Base-by-base conservation (phyloP, 352 stramenopile species). In the Pythium sukuiense region DNA sequence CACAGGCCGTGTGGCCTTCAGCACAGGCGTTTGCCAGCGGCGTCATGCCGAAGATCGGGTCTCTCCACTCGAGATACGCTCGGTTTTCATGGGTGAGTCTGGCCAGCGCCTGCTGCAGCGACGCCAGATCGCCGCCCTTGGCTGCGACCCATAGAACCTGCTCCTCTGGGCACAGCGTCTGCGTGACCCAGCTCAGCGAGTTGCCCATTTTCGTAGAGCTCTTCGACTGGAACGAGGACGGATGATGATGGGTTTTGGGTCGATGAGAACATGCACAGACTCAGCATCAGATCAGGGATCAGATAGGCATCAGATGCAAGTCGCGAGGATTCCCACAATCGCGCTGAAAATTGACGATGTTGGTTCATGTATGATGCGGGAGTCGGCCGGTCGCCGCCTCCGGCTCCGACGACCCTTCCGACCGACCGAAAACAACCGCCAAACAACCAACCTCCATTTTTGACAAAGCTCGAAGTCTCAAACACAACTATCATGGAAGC, bases 131-230 rank as follows among this genome's bases (percentile, higher is more conserved):
- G 29, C 87, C 86, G 58, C 71, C 85, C 74, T 92, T 92, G 61
- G 85, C 85, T 12, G 80, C 83, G 13, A 90, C 61, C 84, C 86
- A 96, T 32, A 93, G 59, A 52, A 80, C 72, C 64, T 96, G 85
- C 73, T 93, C 85, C 59, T 83, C 73, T 2, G 84, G 85, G 32
- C 79, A 92, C 43, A 94, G 71, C 35, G 73, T 79, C 76, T 90
- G 82, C 61, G 85, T 57, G 46, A 92, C 49, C 85, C 85, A 94
- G 61, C 80, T 90, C 65, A 83, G 79, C 20, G 81, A 69, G 65
- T 92, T 92, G 30, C 85, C 85, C 85, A 93, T 93, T 26, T 37
- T 57, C n/a, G 20, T 13, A 7, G 18, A 52, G 24, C 45, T 30
- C 33, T 43, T 32, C 13, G n/a, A 24, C 8, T 33, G 24, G 41